Conservation (phyloP, 2,329 filamentous ascomycete species). For the Ceratocystis ficicola region DNA sequence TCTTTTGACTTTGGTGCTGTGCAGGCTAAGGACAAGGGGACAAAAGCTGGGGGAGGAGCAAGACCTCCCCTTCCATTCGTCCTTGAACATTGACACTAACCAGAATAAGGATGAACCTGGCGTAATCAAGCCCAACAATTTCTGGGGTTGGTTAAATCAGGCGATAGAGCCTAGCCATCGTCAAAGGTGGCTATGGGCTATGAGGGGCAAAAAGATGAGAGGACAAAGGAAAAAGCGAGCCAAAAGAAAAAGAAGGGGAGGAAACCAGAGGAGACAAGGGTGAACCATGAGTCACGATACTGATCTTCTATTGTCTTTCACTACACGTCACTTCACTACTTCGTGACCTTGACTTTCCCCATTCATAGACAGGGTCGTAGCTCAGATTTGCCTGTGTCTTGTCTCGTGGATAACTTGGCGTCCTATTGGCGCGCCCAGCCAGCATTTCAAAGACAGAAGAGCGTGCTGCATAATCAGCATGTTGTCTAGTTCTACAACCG, state of each 20-base stretch:
- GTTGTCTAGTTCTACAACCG: neutral
- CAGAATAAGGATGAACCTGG: neutral
- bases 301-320: neutral
- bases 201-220: neutral
- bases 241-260: neutral
- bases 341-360: too few relatives aligned
- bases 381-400: neutral
- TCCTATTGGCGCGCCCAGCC: too few relatives aligned
- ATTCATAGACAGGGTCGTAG: neutral
- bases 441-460: too few relatives aligned
- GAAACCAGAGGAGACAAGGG: neutral
- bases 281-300: neutral
- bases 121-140: neutral
- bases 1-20: neutral
- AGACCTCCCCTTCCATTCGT: neutral
- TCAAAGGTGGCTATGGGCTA: neutral
- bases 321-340: neutral
- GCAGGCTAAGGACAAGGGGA: neutral
- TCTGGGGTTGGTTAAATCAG: neutral
- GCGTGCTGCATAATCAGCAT: neutral
- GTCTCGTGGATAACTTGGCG: neutral
- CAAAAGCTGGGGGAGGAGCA: neutral
- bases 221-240: neutral
- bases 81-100: neutral
- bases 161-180: neutral